Evolutionary conservation across 805 yeast genomes (phyloP).

Genomic region (Isabelozyma gotoi): DNA sequence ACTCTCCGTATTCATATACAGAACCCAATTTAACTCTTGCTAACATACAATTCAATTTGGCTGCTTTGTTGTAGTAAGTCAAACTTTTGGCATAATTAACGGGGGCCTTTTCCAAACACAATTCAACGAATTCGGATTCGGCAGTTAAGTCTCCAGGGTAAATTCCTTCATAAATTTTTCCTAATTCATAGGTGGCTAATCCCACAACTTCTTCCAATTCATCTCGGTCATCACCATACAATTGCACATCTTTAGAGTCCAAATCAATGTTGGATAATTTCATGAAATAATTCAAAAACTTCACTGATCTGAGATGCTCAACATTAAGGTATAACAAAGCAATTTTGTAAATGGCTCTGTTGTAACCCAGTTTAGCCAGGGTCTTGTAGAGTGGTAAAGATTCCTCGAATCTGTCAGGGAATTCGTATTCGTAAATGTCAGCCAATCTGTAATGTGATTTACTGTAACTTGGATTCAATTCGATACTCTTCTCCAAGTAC

Average conservation of each 20-base stretch:
- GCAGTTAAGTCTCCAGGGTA: constrained; percentile 42
- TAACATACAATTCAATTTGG: constrained; percentile 36
- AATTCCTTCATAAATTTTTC: constrained; percentile 43
- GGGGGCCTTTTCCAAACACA: constrained; percentile 36
- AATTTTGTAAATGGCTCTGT: constrained; percentile 42
- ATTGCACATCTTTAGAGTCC: constrained; percentile 28
- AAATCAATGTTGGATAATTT: constrained; percentile 39
- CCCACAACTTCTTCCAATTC: constrained; percentile 42
- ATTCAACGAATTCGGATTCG: constrained; percentile 35
- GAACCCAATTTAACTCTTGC: constrained; percentile 43
- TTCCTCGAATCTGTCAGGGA: constrained; percentile 23
- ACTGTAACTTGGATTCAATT: constrained; percentile 28
- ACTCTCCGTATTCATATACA: constrained; percentile 44
- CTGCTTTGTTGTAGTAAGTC: constrained; percentile 41
- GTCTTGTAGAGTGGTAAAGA: constrained; percentile 35
- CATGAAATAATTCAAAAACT: constrained; percentile 32
- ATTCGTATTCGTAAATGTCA: constrained; percentile 37
- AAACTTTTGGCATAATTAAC: constrained; percentile 44
- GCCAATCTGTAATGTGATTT: constrained; percentile 38
- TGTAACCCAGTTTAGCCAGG: constrained; percentile 43
- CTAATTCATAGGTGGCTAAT: constrained; percentile 40
- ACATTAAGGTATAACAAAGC: constrained; percentile 36
- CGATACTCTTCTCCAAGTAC: constrained; percentile 31
- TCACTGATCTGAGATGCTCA: constrained; percentile 32
- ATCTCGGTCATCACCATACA: constrained; percentile 33